Evolutionary conservation across 768 basidiomycete species (phyloP), one percentile per base, ranked within the genome.

Genomic region (Podaxis sp.): DNA sequence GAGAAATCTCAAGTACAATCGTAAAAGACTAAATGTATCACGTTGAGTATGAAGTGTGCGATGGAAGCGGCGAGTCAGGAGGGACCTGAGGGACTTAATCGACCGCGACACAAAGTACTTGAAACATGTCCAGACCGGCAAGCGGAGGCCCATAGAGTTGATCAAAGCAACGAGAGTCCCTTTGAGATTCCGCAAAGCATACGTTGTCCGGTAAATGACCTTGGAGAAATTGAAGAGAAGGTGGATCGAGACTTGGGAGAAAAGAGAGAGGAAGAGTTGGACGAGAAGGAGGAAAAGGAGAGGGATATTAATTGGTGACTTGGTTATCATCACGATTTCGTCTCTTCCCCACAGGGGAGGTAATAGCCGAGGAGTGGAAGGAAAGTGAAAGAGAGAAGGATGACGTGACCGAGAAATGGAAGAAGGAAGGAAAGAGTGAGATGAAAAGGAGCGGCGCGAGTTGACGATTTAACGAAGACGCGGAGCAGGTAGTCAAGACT

Each of bases 191-290:
- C 22, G 49, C 26, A 24, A 17, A 9, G 49, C 9, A 12, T 7
- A 13, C 6, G 52, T 42, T 9, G 26, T 28, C 24, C n/a, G 19
- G 30, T 51, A 52, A 26, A 52, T 15, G 4, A 61, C 8, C 40
- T 4, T 42, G 19, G 40, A 7, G 1, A 51, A 13, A 38, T 53
- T 33, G 12, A 24, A 46, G 9, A 53, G 24, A 28, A 44, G 38
- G 39, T 44, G 19, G 17, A 42, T 2, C 7, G 52, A 28, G 12
- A 44, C 39, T n/a, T 17, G 51, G 26, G 42, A 28, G 39, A 22
- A 52, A 42, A 53, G 28, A 28, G 33, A 24, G 36, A 53, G 39
- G n/a, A 33, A 61, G 52, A 44, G 59, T 26, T 61, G 52, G 52
- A 44, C 12, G 6, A 61, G 59, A 26, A 40, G 30, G 9, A 19